A percentile compares a stretch with the other conserved stretches of the same genome.
These are phyloP conservation scores for Aristolochia californica DNA, from an alignment of 164 flowering plant species.

Conservation along the genomic window DNA sequence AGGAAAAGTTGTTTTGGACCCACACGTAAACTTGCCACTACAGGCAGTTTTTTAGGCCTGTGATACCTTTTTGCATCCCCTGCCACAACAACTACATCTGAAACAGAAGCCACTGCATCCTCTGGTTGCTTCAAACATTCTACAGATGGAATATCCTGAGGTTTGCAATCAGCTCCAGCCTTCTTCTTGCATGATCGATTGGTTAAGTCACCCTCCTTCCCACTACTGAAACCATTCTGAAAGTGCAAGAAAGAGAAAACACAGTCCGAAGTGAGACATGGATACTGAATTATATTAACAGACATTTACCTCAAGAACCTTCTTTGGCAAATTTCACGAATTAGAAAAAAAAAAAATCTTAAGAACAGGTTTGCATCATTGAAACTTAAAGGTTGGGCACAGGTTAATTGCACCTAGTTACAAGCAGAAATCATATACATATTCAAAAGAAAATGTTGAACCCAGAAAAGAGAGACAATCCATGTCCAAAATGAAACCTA, in stretches of 20 bases:
- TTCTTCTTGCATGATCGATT: constrained; percentile 1
- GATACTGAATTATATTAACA: not conserved
- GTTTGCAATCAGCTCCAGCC: constrained; percentile 5
- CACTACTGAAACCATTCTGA: constrained; percentile 26
- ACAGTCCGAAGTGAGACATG: not conserved
- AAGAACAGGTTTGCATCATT: no score
- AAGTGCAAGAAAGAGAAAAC: constrained; percentile 1
- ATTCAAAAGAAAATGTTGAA: no score
- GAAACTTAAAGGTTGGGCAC: no score
- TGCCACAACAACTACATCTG: constrained; percentile 6
- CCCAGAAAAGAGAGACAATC: no score
- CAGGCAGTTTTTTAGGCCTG: constrained; percentile 26
- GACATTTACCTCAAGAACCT: not conserved
- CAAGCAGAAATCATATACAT: no score
- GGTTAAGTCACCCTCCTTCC: no score
- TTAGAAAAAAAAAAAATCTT: no score
- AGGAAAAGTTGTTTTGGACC: constrained; percentile 31
- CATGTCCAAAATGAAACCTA: no score
- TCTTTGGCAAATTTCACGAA: no score
- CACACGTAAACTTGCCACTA: constrained; percentile 15
- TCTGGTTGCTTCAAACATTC: constrained; percentile 10
- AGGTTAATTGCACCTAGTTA: no score
- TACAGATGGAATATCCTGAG: constrained; percentile 2
- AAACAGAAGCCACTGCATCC: constrained; percentile 6
- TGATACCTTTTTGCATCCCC: constrained; percentile 2